phyloP scores from a whole-genome alignment of 805 yeast genomes.

The Kluyveromyces nonfermentans region DNA sequence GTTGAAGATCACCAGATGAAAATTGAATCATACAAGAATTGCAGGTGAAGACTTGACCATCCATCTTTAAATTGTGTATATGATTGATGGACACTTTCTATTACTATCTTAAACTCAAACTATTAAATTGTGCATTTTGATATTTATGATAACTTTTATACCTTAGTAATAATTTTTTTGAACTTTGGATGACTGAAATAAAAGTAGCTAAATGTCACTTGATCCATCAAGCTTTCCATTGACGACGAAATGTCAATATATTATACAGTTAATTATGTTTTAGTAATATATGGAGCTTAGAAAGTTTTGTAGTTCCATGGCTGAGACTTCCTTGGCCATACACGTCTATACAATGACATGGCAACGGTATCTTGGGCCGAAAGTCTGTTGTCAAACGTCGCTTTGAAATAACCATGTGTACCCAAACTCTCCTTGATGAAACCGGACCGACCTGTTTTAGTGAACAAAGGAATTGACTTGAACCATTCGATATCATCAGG shows the following conservation, averaged over 20 bases:
- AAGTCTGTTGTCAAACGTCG: conserved; percentile 83
- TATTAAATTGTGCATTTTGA: too few species aligned
- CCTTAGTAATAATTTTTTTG: too few species aligned
- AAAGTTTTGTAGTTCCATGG: conserved; percentile 20
- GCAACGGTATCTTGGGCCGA: conserved; percentile 89
- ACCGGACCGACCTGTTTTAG: conserved; percentile 89
- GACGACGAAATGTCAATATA: background rate
- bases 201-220: too few species aligned
- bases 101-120: too few species aligned
- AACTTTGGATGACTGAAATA: too few species aligned
- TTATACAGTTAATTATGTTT: background rate
- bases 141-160: too few species aligned
- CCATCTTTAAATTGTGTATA: too few species aligned
- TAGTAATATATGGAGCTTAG: background rate
- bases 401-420: conserved; percentile 97
- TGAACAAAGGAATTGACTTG: conserved; percentile 85
- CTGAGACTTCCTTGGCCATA: conserved; percentile 63
- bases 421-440: conserved; percentile 92
- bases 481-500: conserved; percentile 81
- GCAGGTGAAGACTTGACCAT: conserved; percentile 50
- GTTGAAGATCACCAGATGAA: conserved; percentile 71
- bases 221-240: too few species aligned
- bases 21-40: conserved; percentile 82
- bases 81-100: too few species aligned
- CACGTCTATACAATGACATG: conserved; percentile 87